Evolutionary conservation across 305 asterid species (phyloP).

Genomic region (Solanum chacoense): DNA sequence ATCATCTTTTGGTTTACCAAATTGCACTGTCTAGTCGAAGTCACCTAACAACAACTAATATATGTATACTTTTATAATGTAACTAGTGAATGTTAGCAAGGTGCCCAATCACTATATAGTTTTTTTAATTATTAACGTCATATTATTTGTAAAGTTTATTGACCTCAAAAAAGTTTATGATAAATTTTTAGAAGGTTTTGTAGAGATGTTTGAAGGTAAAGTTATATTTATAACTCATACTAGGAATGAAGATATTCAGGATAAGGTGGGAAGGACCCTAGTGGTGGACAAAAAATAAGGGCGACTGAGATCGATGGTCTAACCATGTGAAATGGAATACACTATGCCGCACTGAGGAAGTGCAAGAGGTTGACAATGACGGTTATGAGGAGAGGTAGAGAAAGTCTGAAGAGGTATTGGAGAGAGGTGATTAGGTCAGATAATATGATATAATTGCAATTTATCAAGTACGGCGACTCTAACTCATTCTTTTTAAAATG

Average conservation of each 20-base stretch:
- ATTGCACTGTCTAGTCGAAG: neutral
- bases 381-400: neutral
- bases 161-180: neutral
- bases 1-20: neutral
- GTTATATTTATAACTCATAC: neutral
- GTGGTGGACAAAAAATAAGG: neutral
- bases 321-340: neutral
- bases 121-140: neutral
- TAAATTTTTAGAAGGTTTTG: neutral
- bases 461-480: no score
- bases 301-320: accelerated
- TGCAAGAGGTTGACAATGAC: neutral
- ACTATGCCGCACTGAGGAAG: neutral
- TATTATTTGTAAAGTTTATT: neutral
- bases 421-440: neutral
- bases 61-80: neutral
- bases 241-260: neutral
- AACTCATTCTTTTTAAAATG: no score
- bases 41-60: neutral
- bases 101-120: neutral
- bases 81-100: neutral
- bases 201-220: neutral
- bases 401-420: neutral
- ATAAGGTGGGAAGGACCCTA: neutral
- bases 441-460: neutral